Evolutionary conservation across 176 grass and related monocot genomes (phyloP).

Genomic region (Calamus simplicifolius): DNA sequence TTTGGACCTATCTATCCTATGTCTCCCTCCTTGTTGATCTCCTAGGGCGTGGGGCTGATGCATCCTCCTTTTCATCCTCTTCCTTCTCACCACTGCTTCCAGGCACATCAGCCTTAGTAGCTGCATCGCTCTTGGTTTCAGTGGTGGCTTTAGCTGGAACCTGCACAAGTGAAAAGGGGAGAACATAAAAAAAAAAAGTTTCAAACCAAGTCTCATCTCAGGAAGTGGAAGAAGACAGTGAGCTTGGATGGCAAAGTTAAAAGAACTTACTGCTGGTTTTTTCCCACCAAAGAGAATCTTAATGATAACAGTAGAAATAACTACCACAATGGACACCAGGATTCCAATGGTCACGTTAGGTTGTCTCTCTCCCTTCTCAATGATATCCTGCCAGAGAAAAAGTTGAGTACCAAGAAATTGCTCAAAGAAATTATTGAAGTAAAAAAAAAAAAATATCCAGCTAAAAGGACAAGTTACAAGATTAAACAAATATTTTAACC

Average conservation of each 20-base stretch:
- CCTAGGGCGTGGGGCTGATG: slow-evolving; percentile 32
- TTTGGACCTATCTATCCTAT: slow-evolving; percentile 1
- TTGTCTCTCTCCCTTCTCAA: slow-evolving; percentile 95
- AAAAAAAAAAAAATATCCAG: background rate
- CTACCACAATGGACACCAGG: slow-evolving; percentile 46
- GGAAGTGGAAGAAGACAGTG: background rate
- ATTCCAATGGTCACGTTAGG: slow-evolving; percentile 70
- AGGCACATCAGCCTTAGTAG: slow-evolving; percentile 14
- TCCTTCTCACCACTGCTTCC: slow-evolving; percentile 57
- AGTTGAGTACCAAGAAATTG: too few relatives aligned
- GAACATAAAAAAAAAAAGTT: background rate
- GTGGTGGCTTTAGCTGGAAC: slow-evolving; percentile 23
- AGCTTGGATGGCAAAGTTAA: background rate
- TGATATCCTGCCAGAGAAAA: slow-evolving; percentile 46
- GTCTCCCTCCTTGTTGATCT: slow-evolving; percentile 57
- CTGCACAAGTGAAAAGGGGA: slow-evolving; percentile 21
- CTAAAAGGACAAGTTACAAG: too few relatives aligned
- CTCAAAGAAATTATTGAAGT: too few relatives aligned
- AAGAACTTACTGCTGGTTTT: slow-evolving; percentile 51
- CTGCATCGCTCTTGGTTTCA: slow-evolving; percentile 8
- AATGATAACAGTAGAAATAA: slow-evolving; percentile 48
- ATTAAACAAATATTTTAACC: too few relatives aligned
- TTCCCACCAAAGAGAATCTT: slow-evolving; percentile 62
- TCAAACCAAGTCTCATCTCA: background rate
- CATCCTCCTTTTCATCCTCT: slow-evolving; percentile 46